Percentiles rank a stretch among this genome's conserved stretches.
Conservation (phyloP, 1,284 basidiomycete genomes). For the Limonomyces culmigenus region DNA sequence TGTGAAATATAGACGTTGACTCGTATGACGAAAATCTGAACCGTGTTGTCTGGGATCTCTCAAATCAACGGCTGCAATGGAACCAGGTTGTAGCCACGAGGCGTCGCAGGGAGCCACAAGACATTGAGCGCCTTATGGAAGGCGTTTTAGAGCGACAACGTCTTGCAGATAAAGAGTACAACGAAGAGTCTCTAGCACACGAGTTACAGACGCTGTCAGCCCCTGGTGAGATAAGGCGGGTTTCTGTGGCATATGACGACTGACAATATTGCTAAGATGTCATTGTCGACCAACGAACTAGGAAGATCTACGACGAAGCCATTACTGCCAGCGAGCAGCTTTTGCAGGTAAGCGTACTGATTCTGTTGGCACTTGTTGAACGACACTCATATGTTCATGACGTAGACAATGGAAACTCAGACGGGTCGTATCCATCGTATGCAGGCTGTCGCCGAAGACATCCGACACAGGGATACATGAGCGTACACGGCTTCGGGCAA, state of each 20-base stretch:
- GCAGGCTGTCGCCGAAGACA: neutral
- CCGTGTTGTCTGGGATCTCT: slow-evolving; percentile 52
- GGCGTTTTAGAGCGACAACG: slow-evolving; percentile 28
- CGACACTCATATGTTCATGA: neutral
- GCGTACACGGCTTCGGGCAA: neutral
- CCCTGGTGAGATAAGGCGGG: neutral
- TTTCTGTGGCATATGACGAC: neutral
- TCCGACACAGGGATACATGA: neutral
- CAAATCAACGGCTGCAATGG: slow-evolving; percentile 48
- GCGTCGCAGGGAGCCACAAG: slow-evolving; percentile 35
- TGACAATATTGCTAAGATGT: neutral
- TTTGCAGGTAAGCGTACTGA: neutral
- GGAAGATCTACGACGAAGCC: too few relatives aligned
- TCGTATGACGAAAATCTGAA: slow-evolving; percentile 70
- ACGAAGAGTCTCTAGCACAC: neutral
- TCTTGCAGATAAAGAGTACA: slow-evolving; percentile 18
- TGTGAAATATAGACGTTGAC: slow-evolving; percentile 45
- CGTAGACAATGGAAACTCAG: too few relatives aligned
- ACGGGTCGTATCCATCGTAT: too few relatives aligned
- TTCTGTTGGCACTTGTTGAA: neutral
- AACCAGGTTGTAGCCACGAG: slow-evolving; percentile 47
- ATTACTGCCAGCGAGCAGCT: slow-evolving; percentile 5
- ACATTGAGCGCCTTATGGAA: slow-evolving; percentile 29
- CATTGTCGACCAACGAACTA: too few relatives aligned
- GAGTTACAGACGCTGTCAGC: neutral